Conservation (phyloP, 768 basidiomycete species). For the Thelephora aurantiotincta region DNA sequence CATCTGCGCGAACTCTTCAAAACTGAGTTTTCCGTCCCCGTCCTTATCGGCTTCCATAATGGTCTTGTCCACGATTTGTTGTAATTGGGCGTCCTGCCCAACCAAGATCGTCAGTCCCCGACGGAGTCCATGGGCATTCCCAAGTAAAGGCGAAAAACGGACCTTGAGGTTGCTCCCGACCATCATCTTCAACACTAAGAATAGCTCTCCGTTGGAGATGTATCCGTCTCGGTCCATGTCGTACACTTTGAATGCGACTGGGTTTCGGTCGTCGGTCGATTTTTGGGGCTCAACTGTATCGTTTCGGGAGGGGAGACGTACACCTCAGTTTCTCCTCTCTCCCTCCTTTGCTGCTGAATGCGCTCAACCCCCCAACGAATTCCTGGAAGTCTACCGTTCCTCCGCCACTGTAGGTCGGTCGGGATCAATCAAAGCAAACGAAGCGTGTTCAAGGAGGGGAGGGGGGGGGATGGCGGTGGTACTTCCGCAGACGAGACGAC, state of each 20-base stretch:
- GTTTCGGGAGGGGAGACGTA: slow-evolving; percentile 27
- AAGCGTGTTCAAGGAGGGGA: no score
- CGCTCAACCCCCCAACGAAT: slow-evolving; percentile 94
- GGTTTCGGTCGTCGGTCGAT: neutral
- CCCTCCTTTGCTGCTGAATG: slow-evolving; percentile 93
- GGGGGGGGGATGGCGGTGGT: neutral
- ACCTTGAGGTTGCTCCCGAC: slow-evolving; percentile 98
- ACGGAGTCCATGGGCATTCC: no score
- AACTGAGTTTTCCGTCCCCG: slow-evolving; percentile 92
- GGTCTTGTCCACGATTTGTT: slow-evolving; percentile 99
- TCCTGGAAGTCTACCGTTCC: slow-evolving; percentile 99
- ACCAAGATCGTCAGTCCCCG: neutral
- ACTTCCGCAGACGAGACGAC: neutral
- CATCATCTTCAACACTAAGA: slow-evolving; percentile 99
- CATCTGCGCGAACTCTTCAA: slow-evolving; percentile 94
- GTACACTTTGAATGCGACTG: slow-evolving; percentile 99
- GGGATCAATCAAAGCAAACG: neutral
- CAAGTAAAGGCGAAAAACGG: slow-evolving; percentile 8
- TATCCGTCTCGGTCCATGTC: slow-evolving; percentile 96
- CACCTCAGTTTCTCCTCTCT: slow-evolving; percentile 94
- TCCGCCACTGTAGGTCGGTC: slow-evolving; percentile 58
- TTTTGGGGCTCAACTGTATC: neutral
- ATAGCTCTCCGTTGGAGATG: slow-evolving; percentile 97
- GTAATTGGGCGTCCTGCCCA: slow-evolving; percentile 84
- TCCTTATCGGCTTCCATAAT: slow-evolving; percentile 99